These are phyloP conservation scores for Rubroboletus satanas DNA, from an alignment of 768 basidiomycete genomes.

Conservation along the genomic window DNA sequence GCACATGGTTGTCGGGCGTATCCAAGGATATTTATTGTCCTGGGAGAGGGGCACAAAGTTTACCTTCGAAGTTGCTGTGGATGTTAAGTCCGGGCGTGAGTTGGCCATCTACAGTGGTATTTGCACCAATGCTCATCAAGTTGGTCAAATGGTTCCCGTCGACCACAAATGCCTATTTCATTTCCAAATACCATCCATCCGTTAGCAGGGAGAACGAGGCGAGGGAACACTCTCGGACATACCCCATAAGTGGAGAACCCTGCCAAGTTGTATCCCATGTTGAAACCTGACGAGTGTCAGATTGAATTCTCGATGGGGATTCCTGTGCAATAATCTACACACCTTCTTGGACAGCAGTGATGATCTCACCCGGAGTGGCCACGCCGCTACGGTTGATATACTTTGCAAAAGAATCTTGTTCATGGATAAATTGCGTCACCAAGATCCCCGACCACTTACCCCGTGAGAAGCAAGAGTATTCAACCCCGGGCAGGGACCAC, in stretches of 20 bases:
- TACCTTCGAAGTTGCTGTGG: constrained; percentile 25
- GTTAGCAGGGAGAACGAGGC: neutral
- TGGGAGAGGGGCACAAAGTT: neutral
- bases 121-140: constrained; percentile 25
- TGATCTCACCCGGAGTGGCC: constrained; percentile 21
- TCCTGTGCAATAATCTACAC: neutral
- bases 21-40: neutral
- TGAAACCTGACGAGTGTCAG: constrained; percentile 13
- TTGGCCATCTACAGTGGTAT: constrained; percentile 9
- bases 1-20: neutral
- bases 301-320: no score
- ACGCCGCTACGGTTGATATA: constrained; percentile 21
- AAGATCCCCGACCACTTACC: constrained; percentile 6
- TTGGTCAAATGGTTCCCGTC: constrained; percentile 29
- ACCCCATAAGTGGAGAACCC: constrained; percentile 21
- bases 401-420: neutral
- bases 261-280: constrained; percentile 24
- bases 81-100: constrained; percentile 18
- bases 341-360: constrained; percentile 23
- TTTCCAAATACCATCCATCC: neutral
- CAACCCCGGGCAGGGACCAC: constrained; percentile 24
- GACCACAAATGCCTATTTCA: constrained; percentile 20
- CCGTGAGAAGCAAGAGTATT: constrained; percentile 26
- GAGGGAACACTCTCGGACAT: neutral
- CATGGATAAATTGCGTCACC: neutral